Evolutionary conservation across 495 filamentous ascomycete genomes (phyloP), one percentile per base, ranked within the genome.

Genomic region (Extremus antarcticus): DNA sequence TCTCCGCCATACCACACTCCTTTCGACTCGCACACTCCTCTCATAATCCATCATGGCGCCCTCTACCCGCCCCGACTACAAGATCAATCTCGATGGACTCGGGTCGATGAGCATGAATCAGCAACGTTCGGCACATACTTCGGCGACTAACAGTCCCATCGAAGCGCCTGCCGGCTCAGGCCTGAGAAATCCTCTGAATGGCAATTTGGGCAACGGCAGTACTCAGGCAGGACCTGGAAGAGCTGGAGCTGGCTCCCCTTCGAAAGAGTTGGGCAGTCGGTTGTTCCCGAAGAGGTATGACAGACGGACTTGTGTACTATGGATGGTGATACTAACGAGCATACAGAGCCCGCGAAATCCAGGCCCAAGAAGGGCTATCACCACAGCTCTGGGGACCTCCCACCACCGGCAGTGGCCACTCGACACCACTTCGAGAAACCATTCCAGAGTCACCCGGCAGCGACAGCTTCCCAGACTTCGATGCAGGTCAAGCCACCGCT

Each of bases 391-490:
- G 94, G 92, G 91, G 89, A 25, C 90, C 92, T 39, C 92, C 92
- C 51, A 91, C 94, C 29, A 94, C 88, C 67, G 90, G 89, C 54
- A 94, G 90, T 67, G 90, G 89, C 53, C 85, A 94, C 73, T 95
- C 92, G 45, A 97, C 92, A 20, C 94, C 92, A 57, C 78, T 98
- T 54, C 86, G 92, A 57, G 92, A 97, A 72, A 95, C 92, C 53
- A 95, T 96, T 50, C 94, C 92, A 59, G 92, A 98, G 73, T 94
- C 90, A 10, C 84, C 84, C n/a, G 89, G 86, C 51, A 89, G 88
- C 63, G 92, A 96, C 71, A 91, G 86, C 55, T 97, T 96, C 63
- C 90, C 92, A 19, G 90, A 96, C 64, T 85, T 94, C 65, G 77
- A 86, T 47, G 40, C 50, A 23, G 50, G 23, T 3, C 54, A 63